Percentiles rank a stretch among this genome's conserved stretches.
Evolutionary conservation across 352 stramenopile species (phyloP).

Genomic region (Globisporangium barbulae): DNA sequence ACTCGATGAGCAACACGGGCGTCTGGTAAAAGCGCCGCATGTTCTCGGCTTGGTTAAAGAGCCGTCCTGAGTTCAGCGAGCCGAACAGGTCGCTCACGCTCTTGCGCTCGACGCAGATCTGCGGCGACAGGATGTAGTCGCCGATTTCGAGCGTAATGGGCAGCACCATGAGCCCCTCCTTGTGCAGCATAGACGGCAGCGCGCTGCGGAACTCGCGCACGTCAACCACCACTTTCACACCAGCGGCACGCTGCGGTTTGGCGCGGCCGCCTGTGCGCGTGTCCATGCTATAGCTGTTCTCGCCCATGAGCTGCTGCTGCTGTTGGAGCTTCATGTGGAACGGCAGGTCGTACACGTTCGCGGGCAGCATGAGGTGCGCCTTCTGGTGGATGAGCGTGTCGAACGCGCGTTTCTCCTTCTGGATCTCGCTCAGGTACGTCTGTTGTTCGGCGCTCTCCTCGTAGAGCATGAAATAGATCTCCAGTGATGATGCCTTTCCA

Average conservation of each 20-base stretch:
- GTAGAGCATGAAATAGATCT: conserved; percentile 97
- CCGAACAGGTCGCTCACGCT: conserved; percentile 95
- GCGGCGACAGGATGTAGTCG: conserved; percentile 97
- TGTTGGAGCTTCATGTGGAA: conserved; percentile 70
- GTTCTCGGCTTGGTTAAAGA: conserved; percentile 94
- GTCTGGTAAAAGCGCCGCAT: conserved; percentile 84
- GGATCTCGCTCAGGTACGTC: conserved; percentile 92
- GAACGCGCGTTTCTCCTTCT: conserved; percentile 96
- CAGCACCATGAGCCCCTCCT: conserved; percentile 90
- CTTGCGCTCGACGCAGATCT: conserved; percentile 98
- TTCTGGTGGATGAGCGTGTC: conserved; percentile 96
- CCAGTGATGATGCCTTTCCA: conserved; percentile 24
- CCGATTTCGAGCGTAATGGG: conserved; percentile 95
- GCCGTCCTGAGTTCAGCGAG: conserved; percentile 93
- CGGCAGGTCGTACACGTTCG: conserved; percentile 84
- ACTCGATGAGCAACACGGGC: conserved; percentile 97
- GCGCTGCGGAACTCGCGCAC: conserved; percentile 96
- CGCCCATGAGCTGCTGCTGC: conserved; percentile 39
- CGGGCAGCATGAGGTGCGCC: conserved; percentile 85
- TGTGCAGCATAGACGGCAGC: conserved; percentile 96
- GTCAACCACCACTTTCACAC: conserved; percentile 91
- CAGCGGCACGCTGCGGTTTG: conserved; percentile 29
- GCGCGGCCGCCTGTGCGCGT: conserved; percentile 61
- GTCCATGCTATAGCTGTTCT: conserved; percentile 86
- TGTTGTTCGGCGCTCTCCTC: conserved; percentile 96